A percentile compares a stretch with the other conserved stretches of the same genome.
Conservation (phyloP, 2,329 filamentous ascomycete species). For the Nemania serpens region DNA sequence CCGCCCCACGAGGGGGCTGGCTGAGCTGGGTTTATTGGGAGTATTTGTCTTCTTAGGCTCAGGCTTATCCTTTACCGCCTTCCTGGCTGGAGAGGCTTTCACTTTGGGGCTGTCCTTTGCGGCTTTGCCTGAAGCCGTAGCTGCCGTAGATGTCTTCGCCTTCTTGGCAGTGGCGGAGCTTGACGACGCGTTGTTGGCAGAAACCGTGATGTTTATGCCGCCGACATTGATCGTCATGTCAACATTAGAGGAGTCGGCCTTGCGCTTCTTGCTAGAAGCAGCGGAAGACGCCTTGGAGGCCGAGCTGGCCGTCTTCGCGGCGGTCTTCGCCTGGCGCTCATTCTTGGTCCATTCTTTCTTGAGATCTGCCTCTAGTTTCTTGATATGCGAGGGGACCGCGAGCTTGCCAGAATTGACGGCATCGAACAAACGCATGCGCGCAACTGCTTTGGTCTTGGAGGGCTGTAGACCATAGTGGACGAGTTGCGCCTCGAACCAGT, state of each 20-base stretch:
- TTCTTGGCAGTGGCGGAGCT: conserved; percentile 34
- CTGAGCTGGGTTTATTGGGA: neutral
- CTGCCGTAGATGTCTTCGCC: conserved; percentile 31
- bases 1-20: conserved; percentile 24
- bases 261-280: conserved; percentile 39
- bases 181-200: conserved; percentile 29
- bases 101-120: conserved; percentile 3
- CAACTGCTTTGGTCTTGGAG: conserved; percentile 62
- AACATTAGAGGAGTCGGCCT: conserved; percentile 37
- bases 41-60: conserved; percentile 11
- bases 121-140: conserved; percentile 27
- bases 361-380: conserved; percentile 56
- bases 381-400: conserved; percentile 53
- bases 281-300: conserved; percentile 6
- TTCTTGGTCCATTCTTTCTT: conserved; percentile 62
- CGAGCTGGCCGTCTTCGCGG: neutral
- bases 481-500: conserved; percentile 67
- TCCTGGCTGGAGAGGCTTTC: neutral
- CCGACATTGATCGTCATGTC: conserved; percentile 36
- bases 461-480: conserved; percentile 64
- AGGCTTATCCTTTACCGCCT: conserved; percentile 8
- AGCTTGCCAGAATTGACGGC: conserved; percentile 56
- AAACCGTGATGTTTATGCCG: conserved; percentile 39
- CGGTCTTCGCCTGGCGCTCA: conserved; percentile 54
- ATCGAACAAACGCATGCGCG: conserved; percentile 62